These are phyloP conservation scores for Madurella mycetomatis DNA, from an alignment of 2,329 filamentous ascomycete species.

Conservation along the genomic window DNA sequence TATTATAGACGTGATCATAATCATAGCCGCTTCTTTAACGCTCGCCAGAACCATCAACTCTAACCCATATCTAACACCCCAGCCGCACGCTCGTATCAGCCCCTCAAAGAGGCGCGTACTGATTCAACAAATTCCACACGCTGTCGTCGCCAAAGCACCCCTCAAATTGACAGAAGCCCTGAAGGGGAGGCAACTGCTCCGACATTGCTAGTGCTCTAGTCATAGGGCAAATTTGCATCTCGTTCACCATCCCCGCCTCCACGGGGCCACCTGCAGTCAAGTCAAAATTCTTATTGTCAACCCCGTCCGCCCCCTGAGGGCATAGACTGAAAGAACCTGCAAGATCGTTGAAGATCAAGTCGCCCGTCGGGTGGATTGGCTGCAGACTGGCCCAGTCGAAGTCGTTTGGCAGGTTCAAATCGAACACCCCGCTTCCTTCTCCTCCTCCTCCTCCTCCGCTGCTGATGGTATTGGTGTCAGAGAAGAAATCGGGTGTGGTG, in stretches of 20 bases:
- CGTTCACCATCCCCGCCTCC: not conserved
- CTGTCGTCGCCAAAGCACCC: constrained; percentile 30
- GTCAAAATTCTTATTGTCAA: not conserved
- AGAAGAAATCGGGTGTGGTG: not conserved
- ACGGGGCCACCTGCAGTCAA: not conserved
- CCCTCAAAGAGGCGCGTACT: constrained; percentile 24
- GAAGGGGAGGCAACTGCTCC: not conserved
- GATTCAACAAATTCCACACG: constrained; percentile 30
- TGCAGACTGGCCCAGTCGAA: constrained; percentile 50
- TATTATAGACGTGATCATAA: too few species aligned
- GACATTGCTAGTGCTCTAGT: not conserved
- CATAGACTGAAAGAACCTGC: constrained; percentile 11
- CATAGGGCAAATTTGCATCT: not conserved
- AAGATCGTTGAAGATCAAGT: constrained; percentile 54
- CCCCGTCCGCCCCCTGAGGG: not conserved
- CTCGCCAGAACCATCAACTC: too few species aligned
- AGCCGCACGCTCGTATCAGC: too few species aligned
- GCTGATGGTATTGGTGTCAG: not conserved
- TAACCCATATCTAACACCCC: too few species aligned
- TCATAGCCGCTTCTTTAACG: too few species aligned
- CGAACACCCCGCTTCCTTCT: constrained; percentile 13
- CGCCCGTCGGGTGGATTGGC: constrained; percentile 53
- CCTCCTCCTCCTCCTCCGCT: not conserved
- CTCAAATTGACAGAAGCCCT: constrained; percentile 20
- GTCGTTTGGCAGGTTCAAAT: constrained; percentile 41